phyloP scores from a whole-genome alignment of 2,329 filamentous ascomycete species.

The Tolypocladium tropicale region DNA sequence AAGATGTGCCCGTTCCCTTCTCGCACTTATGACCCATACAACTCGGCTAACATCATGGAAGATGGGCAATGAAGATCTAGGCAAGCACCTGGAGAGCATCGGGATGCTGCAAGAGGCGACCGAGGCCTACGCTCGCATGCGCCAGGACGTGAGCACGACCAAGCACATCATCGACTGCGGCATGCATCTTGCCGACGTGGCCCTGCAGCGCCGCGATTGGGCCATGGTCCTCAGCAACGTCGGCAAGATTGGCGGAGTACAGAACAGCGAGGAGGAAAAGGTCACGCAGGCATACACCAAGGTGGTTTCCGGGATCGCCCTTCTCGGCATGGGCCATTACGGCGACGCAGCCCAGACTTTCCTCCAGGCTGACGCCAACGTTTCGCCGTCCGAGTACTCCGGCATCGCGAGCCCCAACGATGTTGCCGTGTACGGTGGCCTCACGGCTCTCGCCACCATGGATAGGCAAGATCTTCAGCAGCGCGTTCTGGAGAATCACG shows the following conservation, averaged over 20 bases:
- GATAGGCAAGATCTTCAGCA: constrained; percentile 63
- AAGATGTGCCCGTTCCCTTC: constrained; percentile 8
- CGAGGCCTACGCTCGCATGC: constrained; percentile 77
- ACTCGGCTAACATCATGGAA: constrained; percentile 31
- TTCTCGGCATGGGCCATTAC: constrained; percentile 36
- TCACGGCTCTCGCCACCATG: constrained; percentile 87
- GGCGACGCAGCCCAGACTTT: constrained; percentile 62
- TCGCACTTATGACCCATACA: too few relatives aligned
- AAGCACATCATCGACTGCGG: constrained; percentile 78
- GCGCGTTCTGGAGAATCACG: constrained; percentile 66
- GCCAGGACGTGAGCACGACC: constrained; percentile 75
- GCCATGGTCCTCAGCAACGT: constrained; percentile 49
- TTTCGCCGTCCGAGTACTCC: constrained; percentile 46
- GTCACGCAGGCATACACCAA: constrained; percentile 37
- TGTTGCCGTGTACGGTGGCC: constrained; percentile 80
- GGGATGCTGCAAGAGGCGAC: constrained; percentile 64
- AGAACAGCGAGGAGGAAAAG: constrained; percentile 35
- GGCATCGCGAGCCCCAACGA: constrained; percentile 76
- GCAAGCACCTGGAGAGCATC: constrained; percentile 68
- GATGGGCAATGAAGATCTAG: constrained; percentile 94
- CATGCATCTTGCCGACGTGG: constrained; percentile 65
- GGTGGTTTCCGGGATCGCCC: constrained; percentile 40
- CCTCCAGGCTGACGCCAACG: constrained; percentile 47
- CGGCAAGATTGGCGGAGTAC: constrained; percentile 51
- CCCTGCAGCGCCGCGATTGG: constrained; percentile 72